A percentile compares a stretch with the other conserved stretches of the same genome.
phyloP scores from a whole-genome alignment of 23 red algal species.

The Gracilaria domingensis region DNA sequence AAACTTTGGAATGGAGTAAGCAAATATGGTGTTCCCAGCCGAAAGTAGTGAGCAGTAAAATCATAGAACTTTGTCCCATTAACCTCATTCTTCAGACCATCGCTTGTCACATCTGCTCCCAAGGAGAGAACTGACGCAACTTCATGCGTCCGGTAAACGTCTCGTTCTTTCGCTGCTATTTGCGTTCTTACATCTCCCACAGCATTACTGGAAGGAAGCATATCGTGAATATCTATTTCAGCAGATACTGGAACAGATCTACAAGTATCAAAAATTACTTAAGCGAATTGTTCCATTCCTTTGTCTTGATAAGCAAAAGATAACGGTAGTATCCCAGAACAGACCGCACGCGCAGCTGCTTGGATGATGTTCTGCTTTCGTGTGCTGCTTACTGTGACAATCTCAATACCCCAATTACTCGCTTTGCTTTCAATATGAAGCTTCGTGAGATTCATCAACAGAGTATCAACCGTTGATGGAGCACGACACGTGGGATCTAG shows the following conservation, averaged over 20 bases:
- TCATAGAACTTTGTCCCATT: slow-evolving; percentile 10
- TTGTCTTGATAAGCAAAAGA: background rate
- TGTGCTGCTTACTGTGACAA: background rate
- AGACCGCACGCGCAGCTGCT: background rate
- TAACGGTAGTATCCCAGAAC: background rate
- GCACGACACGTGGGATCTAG: no score
- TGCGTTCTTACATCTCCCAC: background rate
- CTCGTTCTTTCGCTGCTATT: background rate
- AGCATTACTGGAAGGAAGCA: background rate
- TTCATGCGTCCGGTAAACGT: background rate
- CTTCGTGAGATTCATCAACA: background rate
- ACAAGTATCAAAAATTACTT: background rate
- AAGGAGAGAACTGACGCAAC: background rate
- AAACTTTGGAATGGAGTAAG: background rate
- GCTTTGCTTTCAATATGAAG: background rate
- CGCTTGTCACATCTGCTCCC: slow-evolving; percentile 6
- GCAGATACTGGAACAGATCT: background rate
- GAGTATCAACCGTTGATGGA: no score
- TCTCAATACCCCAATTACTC: no score
- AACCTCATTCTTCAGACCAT: background rate
- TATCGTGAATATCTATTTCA: background rate
- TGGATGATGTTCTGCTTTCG: slow-evolving; percentile 5
- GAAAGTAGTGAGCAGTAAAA: background rate
- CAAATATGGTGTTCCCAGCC: background rate
- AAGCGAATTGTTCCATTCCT: background rate